Percentiles rank a stretch among this genome's conserved stretches.
phyloP scores from a whole-genome alignment of 2,329 filamentous ascomycete species.

The Aspergillus awamori region DNA sequence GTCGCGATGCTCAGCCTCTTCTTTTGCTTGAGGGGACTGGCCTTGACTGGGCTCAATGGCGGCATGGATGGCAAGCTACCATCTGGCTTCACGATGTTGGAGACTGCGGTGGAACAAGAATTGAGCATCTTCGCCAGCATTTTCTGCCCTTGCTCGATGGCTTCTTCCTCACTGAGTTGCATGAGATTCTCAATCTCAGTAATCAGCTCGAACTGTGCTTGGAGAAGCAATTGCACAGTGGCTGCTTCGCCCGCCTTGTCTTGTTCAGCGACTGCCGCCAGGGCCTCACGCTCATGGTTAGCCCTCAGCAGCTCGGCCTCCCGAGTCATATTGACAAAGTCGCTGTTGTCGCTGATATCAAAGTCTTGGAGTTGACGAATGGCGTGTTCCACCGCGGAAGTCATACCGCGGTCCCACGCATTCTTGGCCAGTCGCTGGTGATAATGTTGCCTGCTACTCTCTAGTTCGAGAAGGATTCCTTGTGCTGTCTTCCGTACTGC shows the following conservation, averaged over 20 bases:
- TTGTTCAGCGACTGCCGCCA: slow-evolving; percentile 76
- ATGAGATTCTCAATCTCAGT: slow-evolving; percentile 80
- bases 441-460: slow-evolving; percentile 86
- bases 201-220: slow-evolving; percentile 90
- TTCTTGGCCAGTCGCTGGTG: slow-evolving; percentile 79
- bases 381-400: slow-evolving; percentile 84
- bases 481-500: slow-evolving; percentile 85
- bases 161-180: slow-evolving; percentile 79
- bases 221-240: slow-evolving; percentile 79
- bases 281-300: slow-evolving; percentile 77
- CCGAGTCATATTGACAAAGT: slow-evolving; percentile 71
- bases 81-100: slow-evolving; percentile 89
- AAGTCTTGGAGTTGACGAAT: slow-evolving; percentile 74
- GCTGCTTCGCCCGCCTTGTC: slow-evolving; percentile 79
- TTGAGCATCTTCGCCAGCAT: slow-evolving; percentile 79
- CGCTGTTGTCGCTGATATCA: slow-evolving; percentile 67
- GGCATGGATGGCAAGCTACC: slow-evolving; percentile 61
- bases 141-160: slow-evolving; percentile 74
- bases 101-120: slow-evolving; percentile 71
- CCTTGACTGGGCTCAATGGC: slow-evolving; percentile 68
- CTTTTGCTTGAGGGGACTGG: slow-evolving; percentile 72
- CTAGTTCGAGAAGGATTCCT: slow-evolving; percentile 85
- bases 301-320: slow-evolving; percentile 86
- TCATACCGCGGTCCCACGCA: slow-evolving; percentile 85
- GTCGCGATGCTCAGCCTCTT: slow-evolving; percentile 54